Evolutionary conservation across 129 eudicot genomes (phyloP).

Genomic region (Artemisia tridentata): DNA sequence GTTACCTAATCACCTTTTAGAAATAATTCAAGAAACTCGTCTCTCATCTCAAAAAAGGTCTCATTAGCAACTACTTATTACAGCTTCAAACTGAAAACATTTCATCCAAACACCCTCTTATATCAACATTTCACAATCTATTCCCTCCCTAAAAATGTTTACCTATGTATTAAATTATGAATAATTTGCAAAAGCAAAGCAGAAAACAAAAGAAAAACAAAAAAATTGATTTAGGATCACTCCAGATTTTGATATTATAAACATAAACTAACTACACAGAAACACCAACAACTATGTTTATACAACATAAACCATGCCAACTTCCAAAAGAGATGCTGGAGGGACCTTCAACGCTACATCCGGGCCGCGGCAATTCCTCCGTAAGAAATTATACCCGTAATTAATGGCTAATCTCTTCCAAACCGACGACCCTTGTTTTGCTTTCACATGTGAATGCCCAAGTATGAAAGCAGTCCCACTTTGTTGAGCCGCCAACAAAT

Average conservation of each 20-base stretch:
- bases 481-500: conserved; percentile 61
- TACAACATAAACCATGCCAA: conserved; percentile 91
- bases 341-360: conserved; percentile 73
- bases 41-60: too few relatives aligned
- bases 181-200: background rate
- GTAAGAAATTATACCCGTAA: conserved; percentile 66
- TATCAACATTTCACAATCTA: too few relatives aligned
- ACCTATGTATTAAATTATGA: background rate
- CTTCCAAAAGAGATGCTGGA: conserved; percentile 80
- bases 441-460: conserved; percentile 78
- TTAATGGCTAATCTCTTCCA: conserved; percentile 67
- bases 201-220: background rate
- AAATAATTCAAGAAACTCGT: too few relatives aligned
- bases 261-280: conserved; percentile 27
- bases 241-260: conserved; percentile 23
- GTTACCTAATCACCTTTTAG: too few relatives aligned
- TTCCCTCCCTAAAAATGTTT: background rate
- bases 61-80: too few relatives aligned
- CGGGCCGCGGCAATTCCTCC: conserved; percentile 79
- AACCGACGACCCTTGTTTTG: conserved; percentile 82
- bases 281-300: conserved; percentile 21
- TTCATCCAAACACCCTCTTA: too few relatives aligned
- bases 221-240: background rate
- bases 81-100: too few relatives aligned
- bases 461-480: conserved; percentile 82